Evolutionary conservation across 2,329 filamentous ascomycete genomes (phyloP).

Genomic region (Pseudogymnoascus sp.): DNA sequence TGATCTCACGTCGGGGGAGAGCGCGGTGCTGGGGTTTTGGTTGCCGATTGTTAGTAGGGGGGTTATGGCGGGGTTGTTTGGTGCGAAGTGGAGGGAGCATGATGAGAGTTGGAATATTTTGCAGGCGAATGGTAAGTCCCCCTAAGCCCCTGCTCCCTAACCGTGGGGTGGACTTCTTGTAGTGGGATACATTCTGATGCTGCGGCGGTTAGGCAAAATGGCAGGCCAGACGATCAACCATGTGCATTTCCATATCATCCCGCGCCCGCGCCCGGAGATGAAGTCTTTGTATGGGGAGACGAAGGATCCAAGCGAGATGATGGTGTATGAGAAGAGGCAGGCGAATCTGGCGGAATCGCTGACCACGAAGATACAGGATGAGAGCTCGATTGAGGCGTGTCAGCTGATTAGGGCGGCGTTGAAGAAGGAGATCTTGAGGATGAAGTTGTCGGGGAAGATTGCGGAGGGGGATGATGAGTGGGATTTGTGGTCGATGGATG

Average conservation of each 20-base stretch:
- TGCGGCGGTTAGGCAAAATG: constrained; percentile 45
- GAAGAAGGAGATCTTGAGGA: neutral
- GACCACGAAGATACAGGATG: neutral
- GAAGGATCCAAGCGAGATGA: neutral
- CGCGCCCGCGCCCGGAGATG: constrained; percentile 36
- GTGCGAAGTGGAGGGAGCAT: constrained; percentile 34
- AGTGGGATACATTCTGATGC: neutral
- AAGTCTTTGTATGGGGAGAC: neutral
- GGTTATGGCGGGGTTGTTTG: constrained; percentile 59
- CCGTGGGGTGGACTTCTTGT: no score
- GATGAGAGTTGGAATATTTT: constrained; percentile 68
- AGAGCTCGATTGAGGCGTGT: neutral
- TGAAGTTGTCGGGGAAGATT: constrained; percentile 6
- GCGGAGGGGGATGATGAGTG: neutral
- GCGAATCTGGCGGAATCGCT: neutral
- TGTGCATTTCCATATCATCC: constrained; percentile 87
- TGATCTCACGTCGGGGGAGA: constrained; percentile 53
- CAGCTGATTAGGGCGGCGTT: neutral
- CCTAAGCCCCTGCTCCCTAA: no score
- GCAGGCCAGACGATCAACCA: constrained; percentile 91
- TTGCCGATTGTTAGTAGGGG: constrained; percentile 64
- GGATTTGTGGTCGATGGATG: constrained; percentile 2
- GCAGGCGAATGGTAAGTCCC: constrained; percentile 67
- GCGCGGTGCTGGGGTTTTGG: constrained; percentile 53
- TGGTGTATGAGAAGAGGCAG: neutral